Base-by-base conservation (phyloP, 441 rosid genomes). In the Gossypium gossypioides region DNA sequence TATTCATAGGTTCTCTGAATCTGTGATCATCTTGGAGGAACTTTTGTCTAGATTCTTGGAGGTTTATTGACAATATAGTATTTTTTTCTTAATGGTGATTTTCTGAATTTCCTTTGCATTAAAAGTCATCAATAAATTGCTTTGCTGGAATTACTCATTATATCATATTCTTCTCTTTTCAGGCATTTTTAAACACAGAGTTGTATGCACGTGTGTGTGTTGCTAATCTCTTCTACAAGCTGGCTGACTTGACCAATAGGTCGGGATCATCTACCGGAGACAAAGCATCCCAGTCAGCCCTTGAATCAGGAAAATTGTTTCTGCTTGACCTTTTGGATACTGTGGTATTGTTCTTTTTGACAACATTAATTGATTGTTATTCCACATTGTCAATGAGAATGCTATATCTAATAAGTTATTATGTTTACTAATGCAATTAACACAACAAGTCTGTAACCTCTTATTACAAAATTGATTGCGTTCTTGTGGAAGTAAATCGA, bases 161-260 rank as follows among this genome's bases (percentile, higher is more conserved):
- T 51, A 16, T 27, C 72, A 73, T 27, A 27, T 27, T 13, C 57
- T 75, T 80, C 50, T 81, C 32, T 62, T 69, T 25, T 64, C 84
- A 95, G 97, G 88, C 84, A 67, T 92, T 88, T 84, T 86, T 89
- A 82, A 95, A 92, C 83, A 92, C 96, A 42, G 99, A 95, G 83
- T 79, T 95, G 75, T 95, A 86, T 85, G 97, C 94, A 52, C 97
- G 99, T 44, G 96, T 91, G 19, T 92, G 94, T 65, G 93, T 95
- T 24, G 89, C 97, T 75, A 91, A 80, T 72, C 82, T 95, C 52
- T 90, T 95, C 76, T 74, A 81, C 83, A 88, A 86, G 85, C 86
- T 94, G 21, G 88, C 96, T 78, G 76, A 84, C 84, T 80, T 86
- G 86, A 88, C 82, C 10, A 70, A 74, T 73, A 68, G 72, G 79